These are phyloP conservation scores for Sclerotinia trifoliorum DNA, from an alignment of 2,329 filamentous ascomycete species.

Conservation along the genomic window DNA sequence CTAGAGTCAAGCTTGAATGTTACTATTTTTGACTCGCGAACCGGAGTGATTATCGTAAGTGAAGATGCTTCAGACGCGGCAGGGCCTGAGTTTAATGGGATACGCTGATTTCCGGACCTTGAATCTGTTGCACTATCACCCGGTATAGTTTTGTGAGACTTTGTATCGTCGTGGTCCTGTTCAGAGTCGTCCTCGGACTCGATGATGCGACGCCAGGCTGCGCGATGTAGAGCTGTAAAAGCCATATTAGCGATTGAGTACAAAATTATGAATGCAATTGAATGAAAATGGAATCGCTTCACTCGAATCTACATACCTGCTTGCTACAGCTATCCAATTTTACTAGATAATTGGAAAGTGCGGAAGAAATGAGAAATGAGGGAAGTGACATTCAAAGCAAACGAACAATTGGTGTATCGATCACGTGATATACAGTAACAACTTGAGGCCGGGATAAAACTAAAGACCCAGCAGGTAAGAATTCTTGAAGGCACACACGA, in stretches of 20 bases:
- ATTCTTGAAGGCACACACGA: background rate
- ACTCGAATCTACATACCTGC: background rate
- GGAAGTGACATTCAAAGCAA: background rate
- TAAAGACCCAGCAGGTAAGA: background rate
- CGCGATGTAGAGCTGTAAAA: background rate
- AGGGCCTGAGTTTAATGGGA: background rate
- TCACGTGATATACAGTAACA: background rate
- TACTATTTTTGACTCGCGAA: background rate
- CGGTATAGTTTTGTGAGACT: background rate
- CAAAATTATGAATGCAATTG: background rate
- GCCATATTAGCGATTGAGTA: conserved; percentile 10
- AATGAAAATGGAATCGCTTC: background rate
- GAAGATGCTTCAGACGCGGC: background rate
- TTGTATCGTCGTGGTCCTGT: background rate
- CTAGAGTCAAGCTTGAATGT: background rate
- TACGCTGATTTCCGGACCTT: background rate
- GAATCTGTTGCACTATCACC: background rate
- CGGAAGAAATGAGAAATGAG: background rate
- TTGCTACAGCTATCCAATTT: background rate
- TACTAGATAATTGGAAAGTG: background rate
- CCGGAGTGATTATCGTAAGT: background rate
- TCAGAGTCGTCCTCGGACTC: background rate
- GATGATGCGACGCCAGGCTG: background rate
- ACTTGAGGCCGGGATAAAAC: background rate
- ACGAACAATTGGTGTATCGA: background rate